A percentile compares a stretch with the other conserved stretches of the same genome.
These are phyloP conservation scores for Cronartium quercuum DNA, from an alignment of 1,284 basidiomycete species.

Conservation along the genomic window DNA sequence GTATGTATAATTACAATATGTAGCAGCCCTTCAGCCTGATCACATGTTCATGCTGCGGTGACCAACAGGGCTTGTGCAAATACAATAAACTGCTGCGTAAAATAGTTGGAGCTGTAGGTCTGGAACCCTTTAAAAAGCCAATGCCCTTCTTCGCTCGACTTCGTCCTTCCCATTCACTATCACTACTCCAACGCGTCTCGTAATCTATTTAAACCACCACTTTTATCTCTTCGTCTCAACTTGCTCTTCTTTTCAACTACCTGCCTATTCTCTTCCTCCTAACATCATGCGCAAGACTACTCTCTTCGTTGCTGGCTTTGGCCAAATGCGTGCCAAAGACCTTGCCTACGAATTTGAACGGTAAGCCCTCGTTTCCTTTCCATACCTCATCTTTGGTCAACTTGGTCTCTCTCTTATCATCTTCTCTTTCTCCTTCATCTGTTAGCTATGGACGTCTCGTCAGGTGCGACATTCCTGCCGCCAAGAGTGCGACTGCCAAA, in stretches of 20 bases:
- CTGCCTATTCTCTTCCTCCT: not conserved
- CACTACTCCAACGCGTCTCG: too few relatives aligned
- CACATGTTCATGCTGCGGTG: too few relatives aligned
- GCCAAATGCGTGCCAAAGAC: conserved; percentile 31
- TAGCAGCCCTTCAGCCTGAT: too few relatives aligned
- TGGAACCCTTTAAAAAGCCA: too few relatives aligned
- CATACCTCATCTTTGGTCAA: not conserved
- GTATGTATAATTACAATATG: too few relatives aligned
- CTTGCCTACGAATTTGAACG: conserved; percentile 37
- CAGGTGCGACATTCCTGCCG: conserved; percentile 34
- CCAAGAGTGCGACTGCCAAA: conserved; percentile 38
- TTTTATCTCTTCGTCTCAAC: not conserved
- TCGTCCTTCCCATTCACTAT: too few relatives aligned
- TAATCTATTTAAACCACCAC: too few relatives aligned
- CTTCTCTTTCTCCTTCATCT: not conserved
- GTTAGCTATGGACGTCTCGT: conserved; percentile 29
- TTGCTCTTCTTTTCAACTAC: not conserved
- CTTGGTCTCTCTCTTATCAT: not conserved
- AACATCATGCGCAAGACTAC: conserved; percentile 33
- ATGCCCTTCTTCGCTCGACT: too few relatives aligned
- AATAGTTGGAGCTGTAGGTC: too few relatives aligned
- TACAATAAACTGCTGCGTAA: too few relatives aligned
- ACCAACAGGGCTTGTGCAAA: too few relatives aligned
- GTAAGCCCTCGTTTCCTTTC: conserved; percentile 1
- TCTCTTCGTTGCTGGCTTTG: conserved; percentile 38